Evolutionary conservation across 2,329 filamentous ascomycete genomes (phyloP).

Genomic region (Scedosporium dehoogii): DNA sequence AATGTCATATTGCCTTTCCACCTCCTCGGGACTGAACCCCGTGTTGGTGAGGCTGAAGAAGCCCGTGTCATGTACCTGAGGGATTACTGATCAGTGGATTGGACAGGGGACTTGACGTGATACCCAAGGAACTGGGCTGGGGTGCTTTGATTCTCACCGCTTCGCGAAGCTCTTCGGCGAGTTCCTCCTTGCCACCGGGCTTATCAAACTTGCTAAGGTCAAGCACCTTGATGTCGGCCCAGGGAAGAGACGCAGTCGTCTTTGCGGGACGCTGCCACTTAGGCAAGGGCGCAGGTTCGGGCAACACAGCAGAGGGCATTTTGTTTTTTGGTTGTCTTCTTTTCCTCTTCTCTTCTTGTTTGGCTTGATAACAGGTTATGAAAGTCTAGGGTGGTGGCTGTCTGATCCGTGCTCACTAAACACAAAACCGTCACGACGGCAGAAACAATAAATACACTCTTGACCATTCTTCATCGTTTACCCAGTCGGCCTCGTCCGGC

Average conservation of each 20-base stretch:
- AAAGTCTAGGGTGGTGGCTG: too few relatives aligned
- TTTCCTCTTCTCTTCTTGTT: neutral
- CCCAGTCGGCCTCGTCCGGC: neutral
- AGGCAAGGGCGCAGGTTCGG: slow-evolving; percentile 11
- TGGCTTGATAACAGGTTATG: neutral
- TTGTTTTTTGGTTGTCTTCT: neutral
- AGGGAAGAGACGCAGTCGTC: slow-evolving; percentile 20
- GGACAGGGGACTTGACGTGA: neutral
- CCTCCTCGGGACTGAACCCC: slow-evolving; percentile 38
- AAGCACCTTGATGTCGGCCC: slow-evolving; percentile 44
- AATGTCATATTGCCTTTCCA: slow-evolving; percentile 43
- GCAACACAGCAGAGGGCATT: slow-evolving; percentile 9
- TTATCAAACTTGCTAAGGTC: slow-evolving; percentile 37
- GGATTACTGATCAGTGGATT: neutral
- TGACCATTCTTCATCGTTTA: neutral
- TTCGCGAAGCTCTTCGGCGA: slow-evolving; percentile 41
- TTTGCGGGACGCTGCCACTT: slow-evolving; percentile 19
- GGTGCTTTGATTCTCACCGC: slow-evolving; percentile 23
- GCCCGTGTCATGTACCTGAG: slow-evolving; percentile 23
- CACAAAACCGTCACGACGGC: neutral
- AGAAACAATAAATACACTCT: neutral
- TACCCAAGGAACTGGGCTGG: slow-evolving; percentile 10
- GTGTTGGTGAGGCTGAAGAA: slow-evolving; percentile 48
- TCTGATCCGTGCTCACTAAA: too few relatives aligned
- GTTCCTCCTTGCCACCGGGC: slow-evolving; percentile 37